phyloP scores from a whole-genome alignment of 768 basidiomycete genomes.

The Leccinum barrowsii region DNA sequence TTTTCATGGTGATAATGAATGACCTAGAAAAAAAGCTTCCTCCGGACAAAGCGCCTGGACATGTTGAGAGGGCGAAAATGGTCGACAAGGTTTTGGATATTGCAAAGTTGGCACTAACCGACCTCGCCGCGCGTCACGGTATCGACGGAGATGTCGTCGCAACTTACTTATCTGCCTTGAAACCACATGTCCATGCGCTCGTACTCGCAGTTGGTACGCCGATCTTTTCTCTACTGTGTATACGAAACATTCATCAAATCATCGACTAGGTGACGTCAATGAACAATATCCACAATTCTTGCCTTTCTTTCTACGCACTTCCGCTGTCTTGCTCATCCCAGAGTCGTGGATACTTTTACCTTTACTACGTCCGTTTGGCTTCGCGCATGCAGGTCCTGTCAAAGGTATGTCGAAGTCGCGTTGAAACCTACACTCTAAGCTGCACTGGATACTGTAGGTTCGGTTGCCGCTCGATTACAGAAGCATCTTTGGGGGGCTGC shows the following conservation, averaged over 20 bases:
- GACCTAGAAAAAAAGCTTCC: background rate
- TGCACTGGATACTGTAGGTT: conserved; percentile 2
- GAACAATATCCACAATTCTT: conserved; percentile 9
- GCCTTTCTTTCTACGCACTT: background rate
- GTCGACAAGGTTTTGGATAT: conserved; percentile 10
- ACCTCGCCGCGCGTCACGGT: background rate
- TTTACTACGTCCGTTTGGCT: conserved; percentile 12
- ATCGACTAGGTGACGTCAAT: conserved; percentile 10
- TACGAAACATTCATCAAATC: background rate
- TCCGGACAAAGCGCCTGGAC: conserved; percentile 1
- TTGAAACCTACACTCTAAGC: background rate
- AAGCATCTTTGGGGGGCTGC: conserved; percentile 1
- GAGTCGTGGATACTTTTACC: conserved; percentile 15
- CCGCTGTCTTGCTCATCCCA: conserved; percentile 6
- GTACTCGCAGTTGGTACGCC: conserved; percentile 8
- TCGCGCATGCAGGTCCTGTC: conserved; percentile 12
- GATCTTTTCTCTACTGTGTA: background rate
- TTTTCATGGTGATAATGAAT: background rate
- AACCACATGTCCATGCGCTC: conserved; percentile 7
- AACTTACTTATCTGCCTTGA: conserved; percentile 4
- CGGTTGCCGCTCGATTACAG: conserved; percentile 13
- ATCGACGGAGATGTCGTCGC: conserved; percentile 6
- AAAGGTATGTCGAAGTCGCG: conserved; percentile 1
- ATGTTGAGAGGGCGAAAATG: conserved; percentile 1
- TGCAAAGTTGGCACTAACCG: background rate